These are phyloP conservation scores for Gossypium schwendimanii DNA, from an alignment of 441 rosid genomes.

Conservation along the genomic window DNA sequence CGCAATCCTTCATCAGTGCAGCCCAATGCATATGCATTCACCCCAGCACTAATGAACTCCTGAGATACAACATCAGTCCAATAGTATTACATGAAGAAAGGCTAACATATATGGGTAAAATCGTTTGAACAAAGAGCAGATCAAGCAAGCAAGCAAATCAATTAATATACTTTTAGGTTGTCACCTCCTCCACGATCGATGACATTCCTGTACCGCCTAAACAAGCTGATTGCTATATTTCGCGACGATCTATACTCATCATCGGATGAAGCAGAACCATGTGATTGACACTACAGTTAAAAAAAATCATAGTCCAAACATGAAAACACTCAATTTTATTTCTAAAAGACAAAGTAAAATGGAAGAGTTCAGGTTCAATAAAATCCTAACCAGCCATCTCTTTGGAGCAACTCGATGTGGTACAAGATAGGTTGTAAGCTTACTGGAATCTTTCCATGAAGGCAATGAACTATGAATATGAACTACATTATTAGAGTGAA, in stretches of 20 bases:
- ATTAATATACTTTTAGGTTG: conserved; percentile 65
- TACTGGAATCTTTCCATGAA: conserved; percentile 29
- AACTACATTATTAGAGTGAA: conserved; percentile 20
- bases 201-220: conserved; percentile 70
- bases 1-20: conserved; percentile 74
- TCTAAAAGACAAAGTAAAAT: not conserved
- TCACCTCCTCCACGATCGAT: conserved; percentile 88
- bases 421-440: conserved; percentile 24
- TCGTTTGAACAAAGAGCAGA: not conserved
- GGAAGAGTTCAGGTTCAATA: not conserved
- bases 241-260: conserved; percentile 84
- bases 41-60: conserved; percentile 86
- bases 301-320: not conserved
- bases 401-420: conserved; percentile 27
- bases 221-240: conserved; percentile 75
- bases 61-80: conserved; percentile 21
- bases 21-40: conserved; percentile 80
- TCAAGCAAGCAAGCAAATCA: not conserved
- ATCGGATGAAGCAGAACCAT: conserved; percentile 44
- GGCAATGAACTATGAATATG: conserved; percentile 24
- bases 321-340: not conserved
- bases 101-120: not conserved
- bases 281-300: conserved; percentile 45
- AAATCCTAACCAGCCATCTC: conserved; percentile 50
- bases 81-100: conserved; percentile 7